A percentile compares a stretch with the other conserved stretches of the same genome.
Evolutionary conservation across 1,284 basidiomycete genomes (phyloP).

Genomic region (Sporisorium sorghi): DNA sequence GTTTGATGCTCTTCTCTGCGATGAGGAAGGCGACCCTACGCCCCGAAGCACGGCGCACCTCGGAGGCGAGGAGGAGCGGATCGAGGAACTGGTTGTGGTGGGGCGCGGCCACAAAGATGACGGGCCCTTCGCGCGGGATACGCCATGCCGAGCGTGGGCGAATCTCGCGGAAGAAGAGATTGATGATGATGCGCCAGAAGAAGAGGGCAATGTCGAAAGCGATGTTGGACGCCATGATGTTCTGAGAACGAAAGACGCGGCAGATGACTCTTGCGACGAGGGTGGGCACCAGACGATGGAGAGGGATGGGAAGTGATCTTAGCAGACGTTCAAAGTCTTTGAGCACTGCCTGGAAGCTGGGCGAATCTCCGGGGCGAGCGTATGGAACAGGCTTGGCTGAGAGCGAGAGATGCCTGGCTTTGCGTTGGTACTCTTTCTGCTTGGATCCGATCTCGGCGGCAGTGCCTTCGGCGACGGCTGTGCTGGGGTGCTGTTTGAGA

Average conservation of each 20-base stretch:
- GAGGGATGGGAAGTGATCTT: slow-evolving; percentile 57
- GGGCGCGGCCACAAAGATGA: slow-evolving; percentile 96
- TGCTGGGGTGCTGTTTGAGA: slow-evolving; percentile 28
- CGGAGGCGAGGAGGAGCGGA: slow-evolving; percentile 86
- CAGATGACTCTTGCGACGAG: slow-evolving; percentile 56
- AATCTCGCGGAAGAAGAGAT: slow-evolving; percentile 97
- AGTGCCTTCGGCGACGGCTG: slow-evolving; percentile 35
- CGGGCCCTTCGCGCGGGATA: slow-evolving; percentile 86
- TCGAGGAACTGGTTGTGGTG: slow-evolving; percentile 99
- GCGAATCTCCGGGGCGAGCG: slow-evolving; percentile 45
- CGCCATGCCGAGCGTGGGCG: slow-evolving; percentile 93
- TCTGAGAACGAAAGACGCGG: slow-evolving; percentile 51
- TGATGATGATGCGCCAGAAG: slow-evolving; percentile 81
- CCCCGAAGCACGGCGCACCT: slow-evolving; percentile 84
- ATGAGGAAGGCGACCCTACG: slow-evolving; percentile 88
- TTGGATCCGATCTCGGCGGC: slow-evolving; percentile 38
- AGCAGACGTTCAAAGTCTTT: slow-evolving; percentile 60
- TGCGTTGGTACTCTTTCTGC: slow-evolving; percentile 43
- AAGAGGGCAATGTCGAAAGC: slow-evolving; percentile 69
- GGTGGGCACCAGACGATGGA: slow-evolving; percentile 58
- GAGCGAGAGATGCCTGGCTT: slow-evolving; percentile 45
- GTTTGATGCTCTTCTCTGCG: slow-evolving; percentile 91
- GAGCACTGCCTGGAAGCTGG: slow-evolving; percentile 41
- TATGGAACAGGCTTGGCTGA: slow-evolving; percentile 26
- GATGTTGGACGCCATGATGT: slow-evolving; percentile 66